Percentiles rank a stretch among this genome's conserved stretches.
These are phyloP conservation scores for Auriscalpium microsporum DNA, from an alignment of 768 basidiomycete species.

Conservation along the genomic window DNA sequence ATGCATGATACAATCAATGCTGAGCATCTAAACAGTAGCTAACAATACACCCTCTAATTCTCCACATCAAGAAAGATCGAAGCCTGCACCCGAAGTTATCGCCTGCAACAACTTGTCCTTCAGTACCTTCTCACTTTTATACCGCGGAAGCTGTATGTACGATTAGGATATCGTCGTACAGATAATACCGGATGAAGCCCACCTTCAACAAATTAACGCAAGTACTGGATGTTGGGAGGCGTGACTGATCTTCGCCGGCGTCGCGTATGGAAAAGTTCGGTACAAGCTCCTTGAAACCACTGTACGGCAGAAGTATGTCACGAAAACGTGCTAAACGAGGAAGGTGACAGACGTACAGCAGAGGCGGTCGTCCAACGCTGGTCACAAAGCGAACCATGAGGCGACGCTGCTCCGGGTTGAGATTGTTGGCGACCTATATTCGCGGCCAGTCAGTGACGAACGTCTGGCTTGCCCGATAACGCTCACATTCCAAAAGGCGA, in stretches of 20 bases:
- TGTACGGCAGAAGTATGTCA: constrained; percentile 17
- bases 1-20: too few species aligned
- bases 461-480: background rate
- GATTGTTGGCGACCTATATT: constrained; percentile 60
- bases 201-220: constrained; percentile 93
- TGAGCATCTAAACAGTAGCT: too few species aligned
- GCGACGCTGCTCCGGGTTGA: constrained; percentile 73
- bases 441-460: background rate
- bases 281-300: constrained; percentile 78
- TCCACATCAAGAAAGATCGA: constrained; percentile 67
- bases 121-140: constrained; percentile 54
- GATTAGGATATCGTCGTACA: too few species aligned
- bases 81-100: constrained; percentile 82
- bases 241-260: constrained; percentile 59
- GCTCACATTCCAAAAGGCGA: constrained; percentile 75
- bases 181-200: constrained; percentile 1
- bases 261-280: constrained; percentile 88
- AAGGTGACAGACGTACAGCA: constrained; percentile 46
- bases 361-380: constrained; percentile 81
- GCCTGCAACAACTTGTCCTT: constrained; percentile 76
- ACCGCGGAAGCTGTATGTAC: constrained; percentile 53
- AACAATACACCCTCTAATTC: too few species aligned
- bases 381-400: constrained; percentile 86
- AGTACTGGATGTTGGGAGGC: constrained; percentile 72
- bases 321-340: background rate